Evolutionary conservation across 1,284 basidiomycete genomes (phyloP), one percentile per base, ranked within the genome.

Genomic region (Pisolithus thermaeus): DNA sequence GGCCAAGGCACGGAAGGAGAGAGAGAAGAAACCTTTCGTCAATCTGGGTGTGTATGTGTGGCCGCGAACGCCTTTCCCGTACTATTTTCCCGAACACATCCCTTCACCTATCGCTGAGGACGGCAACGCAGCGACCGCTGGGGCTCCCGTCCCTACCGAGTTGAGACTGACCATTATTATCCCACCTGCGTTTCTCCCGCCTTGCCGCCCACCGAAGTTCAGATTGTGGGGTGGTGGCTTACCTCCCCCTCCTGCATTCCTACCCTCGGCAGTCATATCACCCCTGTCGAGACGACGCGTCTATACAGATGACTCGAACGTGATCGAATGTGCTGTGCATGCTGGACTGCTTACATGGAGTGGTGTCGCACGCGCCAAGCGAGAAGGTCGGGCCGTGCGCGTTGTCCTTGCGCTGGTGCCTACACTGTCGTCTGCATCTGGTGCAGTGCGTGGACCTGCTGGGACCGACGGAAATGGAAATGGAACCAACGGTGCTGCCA

Each of bases 281-380:
- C 67, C 56, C 7, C 61, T 59, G 38, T 68, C 65, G 22, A 55
- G 62, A 44, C 63, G 79, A 47, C 62, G 76, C 54, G 66, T 86
- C 47, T 88, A 88, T 66, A 90, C 84, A 4, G 84, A 89, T 65
- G 86, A 88, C 63, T 85, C 81, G 23, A 81, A 86, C 56, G 61
- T 90, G 51, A 78, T 90, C 52, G 63, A 88, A 28, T 90, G 89
- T 55, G 90, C 88, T 2, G 72, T 86, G 23, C 87, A 90, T 58
- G 74, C 83, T 2, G 82, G 77, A 2, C 76, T 78, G 67, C 65
- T 83, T 7, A 79, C 77, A 16, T 87, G 84, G 86, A 77, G 74
- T 56, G 75, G 73, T 3, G 72, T 80, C 25, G 56, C 69, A 41
- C 64, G 67, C 22, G 84, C 84, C 42, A 68, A 77, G 47, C 62